Base-by-base conservation (phyloP, 306 rosid species). In the Gastrolobium bilobum region DNA sequence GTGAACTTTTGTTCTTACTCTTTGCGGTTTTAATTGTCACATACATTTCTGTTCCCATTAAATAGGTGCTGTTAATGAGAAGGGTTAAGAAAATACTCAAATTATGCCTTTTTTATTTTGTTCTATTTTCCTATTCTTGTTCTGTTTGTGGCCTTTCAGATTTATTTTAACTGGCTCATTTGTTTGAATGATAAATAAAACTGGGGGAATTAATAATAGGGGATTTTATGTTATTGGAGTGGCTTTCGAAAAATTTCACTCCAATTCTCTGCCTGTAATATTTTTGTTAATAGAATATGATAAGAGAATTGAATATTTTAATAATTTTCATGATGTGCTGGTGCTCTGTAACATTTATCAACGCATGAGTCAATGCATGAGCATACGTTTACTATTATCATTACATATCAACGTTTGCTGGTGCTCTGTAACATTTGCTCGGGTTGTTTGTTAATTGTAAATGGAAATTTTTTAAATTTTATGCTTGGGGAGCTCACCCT, bases 171-270 rank as follows among this genome's bases (percentile, higher is more conserved):
- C 44, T 35, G 70, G 7, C 58, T 70, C 15, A 50, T 69, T 10
- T 30, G 65, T 57, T 39, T 62, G 73, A 63, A 26, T 75, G 61
- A 13, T 3, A 14, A 43, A 15, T 20, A 14, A 26, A 61, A 61
- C 30, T 61, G 44, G 37, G 60, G 26, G 26, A 20, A 1, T 20
- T 20, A 20, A 20, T 20, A 20, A 20, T 20, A 20, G 26, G n/a
- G n/a, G 43, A 62, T 64, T 56, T 78, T 75, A 14, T 47, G 10
- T 43, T 59, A n/a, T 81, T 73, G 44, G 71, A 43, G 83, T 77
- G 67, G 71, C 80, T 82, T 47, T 69, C 68, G 52, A 48, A 4
- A 60, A 61, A 37, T 42, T 71, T 66, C 58, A 20, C 37, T 72
- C 63, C 50, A 20, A 20, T 20, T 20, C 26, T n/a, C 4, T 42